A percentile compares a stretch with the other conserved stretches of the same genome.
Evolutionary conservation across 257 asterid species (phyloP).

Genomic region (Verbascum thapsus): DNA sequence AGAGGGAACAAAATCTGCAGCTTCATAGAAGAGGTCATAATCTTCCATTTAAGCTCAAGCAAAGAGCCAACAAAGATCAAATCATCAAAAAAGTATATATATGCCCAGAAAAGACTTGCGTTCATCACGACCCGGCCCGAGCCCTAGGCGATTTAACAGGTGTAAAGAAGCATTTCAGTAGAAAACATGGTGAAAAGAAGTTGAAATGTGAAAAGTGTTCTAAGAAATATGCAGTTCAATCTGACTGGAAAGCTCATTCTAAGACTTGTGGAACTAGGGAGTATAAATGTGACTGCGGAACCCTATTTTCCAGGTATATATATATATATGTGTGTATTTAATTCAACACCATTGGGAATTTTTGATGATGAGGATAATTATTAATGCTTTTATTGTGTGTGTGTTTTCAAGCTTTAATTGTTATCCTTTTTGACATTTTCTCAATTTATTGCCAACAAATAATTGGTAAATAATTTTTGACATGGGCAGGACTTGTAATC

Average conservation of each 20-base stretch:
- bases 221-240: conserved; percentile 70
- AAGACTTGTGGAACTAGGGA: conserved; percentile 72
- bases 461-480: too few species aligned
- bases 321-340: too few species aligned
- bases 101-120: conserved; percentile 68
- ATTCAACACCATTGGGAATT: conserved; percentile 32
- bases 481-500: too few species aligned
- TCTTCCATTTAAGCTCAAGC: conserved; percentile 71
- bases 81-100: conserved; percentile 56
- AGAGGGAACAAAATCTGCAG: conserved; percentile 67
- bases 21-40: conserved; percentile 74
- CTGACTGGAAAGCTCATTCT: conserved; percentile 76
- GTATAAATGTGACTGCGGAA: conserved; percentile 75
- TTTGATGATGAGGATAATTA: conserved; percentile 29
- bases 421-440: background rate
- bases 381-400: conserved; percentile 11
- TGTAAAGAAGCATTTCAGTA: conserved; percentile 60
- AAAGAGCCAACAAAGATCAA: conserved; percentile 49
- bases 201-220: conserved; percentile 76
- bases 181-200: conserved; percentile 75
- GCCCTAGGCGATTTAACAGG: conserved; percentile 74
- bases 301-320: conserved; percentile 82
- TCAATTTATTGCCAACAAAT: conserved; percentile 36
- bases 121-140: conserved; percentile 62
- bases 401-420: conserved; percentile 6